Conservation (phyloP, 208 protist genomes). For the Acanthamoeba polyphaga region DNA sequence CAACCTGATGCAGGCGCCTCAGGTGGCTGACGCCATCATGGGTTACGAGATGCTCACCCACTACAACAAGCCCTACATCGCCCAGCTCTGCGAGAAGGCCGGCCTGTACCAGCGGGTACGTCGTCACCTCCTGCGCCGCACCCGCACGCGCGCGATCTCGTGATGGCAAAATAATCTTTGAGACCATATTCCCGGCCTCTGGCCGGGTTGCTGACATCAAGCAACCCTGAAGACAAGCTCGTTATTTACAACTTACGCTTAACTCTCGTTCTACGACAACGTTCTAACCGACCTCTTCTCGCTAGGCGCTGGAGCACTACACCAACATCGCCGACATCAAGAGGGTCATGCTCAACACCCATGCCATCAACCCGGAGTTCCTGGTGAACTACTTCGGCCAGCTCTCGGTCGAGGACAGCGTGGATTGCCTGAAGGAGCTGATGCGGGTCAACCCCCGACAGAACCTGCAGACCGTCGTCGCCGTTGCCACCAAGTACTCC, state of each 20-base stretch:
- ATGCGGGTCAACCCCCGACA: conserved; percentile 94
- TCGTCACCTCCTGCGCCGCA: not conserved
- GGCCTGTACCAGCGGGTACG: conserved; percentile 95
- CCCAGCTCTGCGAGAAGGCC: conserved; percentile 98
- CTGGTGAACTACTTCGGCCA: conserved; percentile 98
- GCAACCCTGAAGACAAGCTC: conserved; percentile 37
- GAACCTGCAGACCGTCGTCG: conserved; percentile 98
- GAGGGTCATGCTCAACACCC: conserved; percentile 97
- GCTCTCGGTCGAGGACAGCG: conserved; percentile 95
- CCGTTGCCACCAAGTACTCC: conserved; percentile 99
- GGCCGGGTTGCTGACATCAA: conserved; percentile 41
- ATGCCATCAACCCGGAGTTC: conserved; percentile 96
- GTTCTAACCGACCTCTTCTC: not conserved
- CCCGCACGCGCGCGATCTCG: not conserved
- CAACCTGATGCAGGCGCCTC: conserved; percentile 98
- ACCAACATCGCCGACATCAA: conserved; percentile 98
- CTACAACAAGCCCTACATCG: conserved; percentile 98
- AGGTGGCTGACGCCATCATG: conserved; percentile 99
- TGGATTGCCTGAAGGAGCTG: conserved; percentile 98
- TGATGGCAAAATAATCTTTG: conserved; percentile 74
- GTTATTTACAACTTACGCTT: not conserved
- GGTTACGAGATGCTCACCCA: conserved; percentile 96
- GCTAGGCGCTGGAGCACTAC: conserved; percentile 98
- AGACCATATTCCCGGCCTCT: conserved; percentile 45
- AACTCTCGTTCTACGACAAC: not conserved